These are phyloP conservation scores for Mycena kentingensis DNA, from an alignment of 768 basidiomycete species.

Conservation along the genomic window DNA sequence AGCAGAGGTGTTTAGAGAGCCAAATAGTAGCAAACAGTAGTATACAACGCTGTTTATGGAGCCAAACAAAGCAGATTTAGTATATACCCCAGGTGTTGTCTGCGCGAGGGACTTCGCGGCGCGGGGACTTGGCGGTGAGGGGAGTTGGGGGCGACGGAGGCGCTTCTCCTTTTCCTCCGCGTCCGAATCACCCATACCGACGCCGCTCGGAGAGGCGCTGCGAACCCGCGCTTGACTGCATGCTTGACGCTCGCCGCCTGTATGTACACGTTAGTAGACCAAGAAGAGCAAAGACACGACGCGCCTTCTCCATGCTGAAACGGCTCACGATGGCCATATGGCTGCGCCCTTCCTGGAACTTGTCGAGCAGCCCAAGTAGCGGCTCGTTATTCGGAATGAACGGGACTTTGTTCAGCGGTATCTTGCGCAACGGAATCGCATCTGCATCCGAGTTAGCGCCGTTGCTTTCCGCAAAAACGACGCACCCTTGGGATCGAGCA, in stretches of 20 bases:
- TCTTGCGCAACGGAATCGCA: constrained; percentile 76
- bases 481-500: constrained; percentile 81
- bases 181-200: constrained; percentile 71
- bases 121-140: no score
- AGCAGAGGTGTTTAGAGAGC: no score
- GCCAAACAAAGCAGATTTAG: no score
- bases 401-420: constrained; percentile 85
- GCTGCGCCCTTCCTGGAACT: constrained; percentile 86
- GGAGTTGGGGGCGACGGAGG: no score
- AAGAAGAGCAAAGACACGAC: not conserved
- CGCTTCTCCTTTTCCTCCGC: constrained; percentile 46
- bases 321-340: constrained; percentile 92
- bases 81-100: no score
- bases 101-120: no score
- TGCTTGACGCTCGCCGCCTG: constrained; percentile 80
- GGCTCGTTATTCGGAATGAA: constrained; percentile 87
- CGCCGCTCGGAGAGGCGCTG: constrained; percentile 73
- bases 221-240: constrained; percentile 77
- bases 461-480: not conserved
- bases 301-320: constrained; percentile 64
- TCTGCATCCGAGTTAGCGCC: constrained; percentile 42
- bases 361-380: constrained; percentile 81
- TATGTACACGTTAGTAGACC: not conserved
- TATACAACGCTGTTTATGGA: no score
- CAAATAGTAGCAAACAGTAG: no score